These are phyloP conservation scores for Cichorium intybus DNA, from an alignment of 140 eudicot genomes.

Conservation along the genomic window DNA sequence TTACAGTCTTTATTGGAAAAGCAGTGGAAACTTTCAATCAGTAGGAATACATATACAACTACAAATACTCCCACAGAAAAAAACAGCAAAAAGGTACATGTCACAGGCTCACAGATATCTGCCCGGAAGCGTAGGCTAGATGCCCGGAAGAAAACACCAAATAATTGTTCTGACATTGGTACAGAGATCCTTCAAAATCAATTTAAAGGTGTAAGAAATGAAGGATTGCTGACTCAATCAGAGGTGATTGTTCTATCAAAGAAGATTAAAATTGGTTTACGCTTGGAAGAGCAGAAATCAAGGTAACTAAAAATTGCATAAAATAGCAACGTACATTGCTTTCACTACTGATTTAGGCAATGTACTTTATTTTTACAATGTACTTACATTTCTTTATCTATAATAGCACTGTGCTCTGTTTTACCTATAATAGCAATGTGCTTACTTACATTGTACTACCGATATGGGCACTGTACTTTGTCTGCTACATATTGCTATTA, in stretches of 20 bases:
- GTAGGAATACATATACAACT: neutral
- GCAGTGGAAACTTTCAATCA: conserved; percentile 71
- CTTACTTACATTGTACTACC: too few relatives aligned
- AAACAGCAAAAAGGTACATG: conserved; percentile 30
- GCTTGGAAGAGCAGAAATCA: conserved; percentile 60
- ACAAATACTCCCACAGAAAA: conserved; percentile 19
- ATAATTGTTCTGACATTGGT: conserved; percentile 31
- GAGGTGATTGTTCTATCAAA: conserved; percentile 67
- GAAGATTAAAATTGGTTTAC: conserved; percentile 56
- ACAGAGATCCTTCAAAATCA: conserved; percentile 60
- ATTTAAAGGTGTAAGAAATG: conserved; percentile 47
- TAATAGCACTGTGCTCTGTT: too few relatives aligned
- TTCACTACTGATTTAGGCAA: too few relatives aligned
- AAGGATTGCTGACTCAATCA: conserved; percentile 59
- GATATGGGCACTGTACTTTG: neutral
- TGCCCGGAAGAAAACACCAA: conserved; percentile 31
- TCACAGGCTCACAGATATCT: conserved; percentile 59
- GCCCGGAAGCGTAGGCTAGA: conserved; percentile 73
- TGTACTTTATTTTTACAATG: too few relatives aligned
- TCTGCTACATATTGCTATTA: neutral
- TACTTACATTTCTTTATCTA: too few relatives aligned
- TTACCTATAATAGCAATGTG: too few relatives aligned
- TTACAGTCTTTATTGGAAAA: conserved; percentile 78
- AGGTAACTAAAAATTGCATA: conserved; percentile 41
- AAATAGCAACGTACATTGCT: neutral